Evolutionary conservation across 2,329 filamentous ascomycete genomes (phyloP).

Genomic region (Ilyonectria sp.): DNA sequence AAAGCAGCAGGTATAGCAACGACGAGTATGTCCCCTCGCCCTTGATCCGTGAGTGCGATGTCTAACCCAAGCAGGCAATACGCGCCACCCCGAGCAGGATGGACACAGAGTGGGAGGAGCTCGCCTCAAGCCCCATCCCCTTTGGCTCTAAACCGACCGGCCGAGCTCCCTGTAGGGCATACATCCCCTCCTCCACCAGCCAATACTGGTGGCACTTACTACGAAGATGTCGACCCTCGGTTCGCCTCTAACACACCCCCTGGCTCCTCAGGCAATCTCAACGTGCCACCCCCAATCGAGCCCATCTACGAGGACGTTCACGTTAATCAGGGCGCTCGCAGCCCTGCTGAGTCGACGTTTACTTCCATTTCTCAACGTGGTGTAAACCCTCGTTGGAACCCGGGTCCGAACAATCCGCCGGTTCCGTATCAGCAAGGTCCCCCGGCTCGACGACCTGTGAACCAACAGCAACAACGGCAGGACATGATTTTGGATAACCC

Average conservation of each 20-base stretch:
- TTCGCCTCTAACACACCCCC: constrained; percentile 72
- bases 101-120: constrained; percentile 65
- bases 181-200: constrained; percentile 52
- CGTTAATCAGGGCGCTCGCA: constrained; percentile 70
- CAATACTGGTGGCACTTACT: constrained; percentile 71
- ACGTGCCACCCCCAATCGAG: constrained; percentile 53
- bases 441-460: constrained; percentile 61
- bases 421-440: constrained; percentile 60
- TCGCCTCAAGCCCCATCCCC: constrained; percentile 65
- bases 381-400: constrained; percentile 90
- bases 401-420: constrained; percentile 64
- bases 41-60: not conserved
- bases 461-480: constrained; percentile 72
- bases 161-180: constrained; percentile 56
- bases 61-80: constrained; percentile 59
- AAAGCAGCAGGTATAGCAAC: constrained; percentile 80
- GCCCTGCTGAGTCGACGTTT: constrained; percentile 85
- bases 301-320: constrained; percentile 75
- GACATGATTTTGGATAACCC: constrained; percentile 88
- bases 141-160: constrained; percentile 54
- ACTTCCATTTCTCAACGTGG: constrained; percentile 92
- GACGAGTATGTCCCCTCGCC: constrained; percentile 71
- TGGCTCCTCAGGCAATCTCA: constrained; percentile 47
- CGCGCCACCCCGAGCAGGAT: constrained; percentile 69
- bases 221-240: constrained; percentile 93